Conservation (phyloP, 768 basidiomycete species). For the Hygrophoropsis aurantiaca region DNA sequence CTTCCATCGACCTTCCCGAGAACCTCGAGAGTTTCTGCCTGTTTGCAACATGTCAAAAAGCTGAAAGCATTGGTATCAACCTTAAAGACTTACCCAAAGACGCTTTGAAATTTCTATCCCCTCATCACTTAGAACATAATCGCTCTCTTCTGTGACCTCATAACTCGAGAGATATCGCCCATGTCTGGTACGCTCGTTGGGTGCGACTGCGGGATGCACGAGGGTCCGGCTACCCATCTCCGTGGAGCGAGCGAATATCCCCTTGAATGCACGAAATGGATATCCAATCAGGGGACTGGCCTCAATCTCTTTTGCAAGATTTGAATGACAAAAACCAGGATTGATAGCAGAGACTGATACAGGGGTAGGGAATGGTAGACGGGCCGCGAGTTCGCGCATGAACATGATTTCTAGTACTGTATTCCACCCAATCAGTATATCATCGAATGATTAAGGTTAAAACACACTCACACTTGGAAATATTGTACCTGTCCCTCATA, state of each 20-base stretch:
- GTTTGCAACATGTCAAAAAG: not conserved
- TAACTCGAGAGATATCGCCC: constrained; percentile 30
- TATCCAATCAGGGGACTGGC: constrained; percentile 1
- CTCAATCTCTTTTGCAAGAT: constrained; percentile 21
- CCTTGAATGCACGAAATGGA: constrained; percentile 9
- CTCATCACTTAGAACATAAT: constrained; percentile 28
- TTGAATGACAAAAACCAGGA: constrained; percentile 37
- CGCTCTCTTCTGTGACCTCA: constrained; percentile 29
- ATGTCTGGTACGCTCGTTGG: constrained; percentile 18
- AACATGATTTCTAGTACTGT: constrained; percentile 37
- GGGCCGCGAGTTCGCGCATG: constrained; percentile 32
- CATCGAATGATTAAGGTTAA: too few species aligned
- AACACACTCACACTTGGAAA: constrained; percentile 23
- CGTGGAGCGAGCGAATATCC: constrained; percentile 26
- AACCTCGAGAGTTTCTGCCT: constrained; percentile 28
- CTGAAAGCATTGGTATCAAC: not conserved
- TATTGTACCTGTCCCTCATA: constrained; percentile 23
- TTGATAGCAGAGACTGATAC: constrained; percentile 31
- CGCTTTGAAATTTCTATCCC: constrained; percentile 28
- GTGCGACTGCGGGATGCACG: constrained; percentile 30
- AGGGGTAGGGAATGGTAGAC: constrained; percentile 23
- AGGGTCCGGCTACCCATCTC: constrained; percentile 38
- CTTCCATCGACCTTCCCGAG: constrained; percentile 26
- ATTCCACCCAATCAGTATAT: too few species aligned
- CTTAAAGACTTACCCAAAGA: constrained; percentile 31